Evolutionary conservation across 2,329 filamentous ascomycete species (phyloP).

Genomic region (Trichocomaceae sp.): DNA sequence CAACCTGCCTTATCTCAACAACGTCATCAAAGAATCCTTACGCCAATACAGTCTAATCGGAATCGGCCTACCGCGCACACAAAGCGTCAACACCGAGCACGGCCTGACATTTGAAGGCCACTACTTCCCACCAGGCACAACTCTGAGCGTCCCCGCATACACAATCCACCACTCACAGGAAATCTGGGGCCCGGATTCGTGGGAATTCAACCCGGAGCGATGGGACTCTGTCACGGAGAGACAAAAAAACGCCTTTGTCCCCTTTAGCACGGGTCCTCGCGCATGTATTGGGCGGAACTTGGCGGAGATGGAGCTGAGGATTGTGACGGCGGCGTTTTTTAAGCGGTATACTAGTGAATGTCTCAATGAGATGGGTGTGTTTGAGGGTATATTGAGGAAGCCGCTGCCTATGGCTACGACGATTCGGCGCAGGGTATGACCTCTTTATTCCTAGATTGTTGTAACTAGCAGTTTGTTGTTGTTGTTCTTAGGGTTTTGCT

Average conservation of each 20-base stretch:
- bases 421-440: too few species aligned
- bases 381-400: too few species aligned
- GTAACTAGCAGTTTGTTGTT: too few species aligned
- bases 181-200: slow-evolving; percentile 67
- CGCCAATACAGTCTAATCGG: slow-evolving; percentile 80
- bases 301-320: slow-evolving; percentile 71
- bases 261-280: slow-evolving; percentile 64
- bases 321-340: background rate
- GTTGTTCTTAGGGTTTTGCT: too few species aligned
- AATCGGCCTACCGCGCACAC: slow-evolving; percentile 69
- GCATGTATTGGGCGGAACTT: slow-evolving; percentile 75
- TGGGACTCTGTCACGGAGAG: slow-evolving; percentile 57
- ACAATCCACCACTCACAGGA: slow-evolving; percentile 68
- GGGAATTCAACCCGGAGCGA: slow-evolving; percentile 66
- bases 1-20: slow-evolving; percentile 68
- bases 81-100: slow-evolving; percentile 39
- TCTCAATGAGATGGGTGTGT: too few species aligned
- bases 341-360: too few species aligned
- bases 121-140: slow-evolving; percentile 66
- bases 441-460: too few species aligned
- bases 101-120: slow-evolving; percentile 54
- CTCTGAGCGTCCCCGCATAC: slow-evolving; percentile 73
- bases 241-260: slow-evolving; percentile 68
- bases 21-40: slow-evolving; percentile 74
- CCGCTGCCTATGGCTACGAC: too few species aligned